Percentiles rank a stretch among this genome's conserved stretches.
Conservation (phyloP, 192 early-diverging fungal species). For the Coemansia javaensis region DNA sequence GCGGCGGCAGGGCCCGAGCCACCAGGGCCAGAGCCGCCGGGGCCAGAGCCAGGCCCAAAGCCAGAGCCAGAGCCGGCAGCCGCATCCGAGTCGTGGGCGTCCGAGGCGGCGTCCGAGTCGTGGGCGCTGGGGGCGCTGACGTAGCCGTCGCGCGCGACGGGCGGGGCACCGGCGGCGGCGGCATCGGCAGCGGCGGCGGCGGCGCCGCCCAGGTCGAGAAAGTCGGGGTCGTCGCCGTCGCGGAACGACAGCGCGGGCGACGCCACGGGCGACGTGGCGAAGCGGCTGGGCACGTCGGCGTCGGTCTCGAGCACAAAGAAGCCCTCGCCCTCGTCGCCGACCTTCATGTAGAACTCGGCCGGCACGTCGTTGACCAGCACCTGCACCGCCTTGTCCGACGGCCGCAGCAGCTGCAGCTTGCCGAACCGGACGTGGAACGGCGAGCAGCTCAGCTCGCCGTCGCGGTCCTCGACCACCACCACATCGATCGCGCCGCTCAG, state of each 20-base stretch:
- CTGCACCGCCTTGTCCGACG: slow-evolving; percentile 89
- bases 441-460: slow-evolving; percentile 83
- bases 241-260: slow-evolving; percentile 50
- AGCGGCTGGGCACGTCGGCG: slow-evolving; percentile 82
- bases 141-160: slow-evolving; percentile 50
- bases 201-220: slow-evolving; percentile 40
- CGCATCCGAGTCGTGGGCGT: too few species aligned
- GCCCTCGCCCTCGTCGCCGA: slow-evolving; percentile 94
- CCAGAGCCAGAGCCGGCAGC: too few species aligned
- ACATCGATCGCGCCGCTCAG: slow-evolving; percentile 98
- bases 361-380: slow-evolving; percentile 76
- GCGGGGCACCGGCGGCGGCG: slow-evolving; percentile 3
- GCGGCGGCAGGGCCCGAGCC: neutral
- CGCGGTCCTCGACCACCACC: slow-evolving; percentile 80
- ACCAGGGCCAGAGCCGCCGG: too few species aligned
- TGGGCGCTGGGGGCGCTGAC: slow-evolving; percentile 66
- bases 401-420: slow-evolving; percentile 85
- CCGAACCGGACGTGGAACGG: slow-evolving; percentile 99
- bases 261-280: slow-evolving; percentile 88
- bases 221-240: slow-evolving; percentile 25
- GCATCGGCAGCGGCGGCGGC: too few species aligned
- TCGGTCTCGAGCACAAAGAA: slow-evolving; percentile 97
- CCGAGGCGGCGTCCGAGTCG: slow-evolving; percentile 52
- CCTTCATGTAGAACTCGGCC: slow-evolving; percentile 87
- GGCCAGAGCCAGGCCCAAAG: too few species aligned